These are phyloP conservation scores for Solanum verrucosum DNA, from an alignment of 257 asterid species.

Conservation along the genomic window DNA sequence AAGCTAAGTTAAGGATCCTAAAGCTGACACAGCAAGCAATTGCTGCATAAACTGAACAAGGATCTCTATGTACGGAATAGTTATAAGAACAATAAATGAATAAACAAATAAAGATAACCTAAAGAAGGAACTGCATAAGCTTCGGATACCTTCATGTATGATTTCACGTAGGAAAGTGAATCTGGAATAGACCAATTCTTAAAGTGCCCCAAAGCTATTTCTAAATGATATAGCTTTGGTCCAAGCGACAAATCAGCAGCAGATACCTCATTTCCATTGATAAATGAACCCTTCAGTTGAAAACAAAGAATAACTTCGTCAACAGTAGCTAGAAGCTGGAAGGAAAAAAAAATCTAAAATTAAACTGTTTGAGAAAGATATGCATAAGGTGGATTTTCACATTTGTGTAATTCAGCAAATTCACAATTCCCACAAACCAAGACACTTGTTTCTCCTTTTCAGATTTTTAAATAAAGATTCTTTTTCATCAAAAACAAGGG, in stretches of 20 bases:
- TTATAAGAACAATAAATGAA: neutral
- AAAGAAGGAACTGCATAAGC: neutral
- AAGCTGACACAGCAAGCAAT: neutral
- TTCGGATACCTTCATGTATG: conserved; percentile 72
- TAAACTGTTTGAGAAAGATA: neutral
- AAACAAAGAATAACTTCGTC: neutral
- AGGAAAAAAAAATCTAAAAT: neutral
- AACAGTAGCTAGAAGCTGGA: neutral
- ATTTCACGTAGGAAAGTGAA: conserved; percentile 49
- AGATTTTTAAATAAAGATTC: neutral
- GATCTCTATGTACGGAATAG: neutral
- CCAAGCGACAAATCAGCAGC: conserved; percentile 94
- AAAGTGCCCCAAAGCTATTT: conserved; percentile 70
- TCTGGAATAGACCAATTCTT: conserved; percentile 89
- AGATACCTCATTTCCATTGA: conserved; percentile 65
- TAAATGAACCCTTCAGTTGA: conserved; percentile 56
- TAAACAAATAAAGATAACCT: neutral
- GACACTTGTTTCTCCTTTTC: neutral
- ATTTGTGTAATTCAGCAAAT: neutral
- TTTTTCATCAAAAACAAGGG: neutral
- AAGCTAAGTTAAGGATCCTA: neutral
- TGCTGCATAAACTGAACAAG: neutral
- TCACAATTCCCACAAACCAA: neutral
- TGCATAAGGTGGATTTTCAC: neutral
- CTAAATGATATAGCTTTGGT: conserved; percentile 91